A percentile compares a stretch with the other conserved stretches of the same genome.
Evolutionary conservation across 2,329 filamentous ascomycete genomes (phyloP).

Genomic region (Epichloe bromicola): DNA sequence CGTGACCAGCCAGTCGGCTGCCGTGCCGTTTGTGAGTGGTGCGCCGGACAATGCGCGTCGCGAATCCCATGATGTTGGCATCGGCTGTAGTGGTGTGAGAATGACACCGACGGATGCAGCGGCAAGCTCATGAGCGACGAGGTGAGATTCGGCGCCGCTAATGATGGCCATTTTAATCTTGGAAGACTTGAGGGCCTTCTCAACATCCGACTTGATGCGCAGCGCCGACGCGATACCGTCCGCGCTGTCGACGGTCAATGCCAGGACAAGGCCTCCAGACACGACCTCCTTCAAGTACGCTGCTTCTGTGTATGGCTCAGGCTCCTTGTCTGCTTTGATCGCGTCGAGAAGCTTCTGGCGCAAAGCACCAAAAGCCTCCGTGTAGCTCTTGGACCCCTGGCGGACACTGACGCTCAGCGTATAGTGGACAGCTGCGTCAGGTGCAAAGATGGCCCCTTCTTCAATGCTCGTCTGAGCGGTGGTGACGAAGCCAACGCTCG

Average conservation of each 20-base stretch:
- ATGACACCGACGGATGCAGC: slow-evolving; percentile 44
- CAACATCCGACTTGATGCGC: slow-evolving; percentile 44
- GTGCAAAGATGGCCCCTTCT: slow-evolving; percentile 36
- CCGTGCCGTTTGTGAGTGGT: slow-evolving; percentile 52
- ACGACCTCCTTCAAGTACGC: slow-evolving; percentile 42
- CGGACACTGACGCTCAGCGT: slow-evolving; percentile 31
- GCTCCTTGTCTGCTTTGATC: slow-evolving; percentile 17
- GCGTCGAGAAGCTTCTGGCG: slow-evolving; percentile 42
- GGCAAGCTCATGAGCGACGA: slow-evolving; percentile 46
- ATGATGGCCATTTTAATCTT: slow-evolving; percentile 42
- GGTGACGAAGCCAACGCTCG: slow-evolving; percentile 45
- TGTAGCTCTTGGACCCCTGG: slow-evolving; percentile 34
- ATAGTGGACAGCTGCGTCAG: slow-evolving; percentile 45
- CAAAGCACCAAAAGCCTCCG: slow-evolving; percentile 38
- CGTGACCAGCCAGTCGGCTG: slow-evolving; percentile 41
- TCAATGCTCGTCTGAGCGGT: slow-evolving; percentile 33
- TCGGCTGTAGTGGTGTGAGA: slow-evolving; percentile 44
- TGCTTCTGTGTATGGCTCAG: slow-evolving; percentile 33
- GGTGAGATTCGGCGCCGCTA: slow-evolving; percentile 49
- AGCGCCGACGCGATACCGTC: slow-evolving; percentile 48
- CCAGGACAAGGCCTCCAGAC: slow-evolving; percentile 38
- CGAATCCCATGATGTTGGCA: slow-evolving; percentile 44
- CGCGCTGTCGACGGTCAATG: slow-evolving; percentile 47
- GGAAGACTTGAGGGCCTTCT: slow-evolving; percentile 22
- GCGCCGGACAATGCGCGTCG: slow-evolving; percentile 49